Percentiles rank a stretch among this genome's conserved stretches.
Conservation (phyloP, 805 yeast genomes). For the Candida verbasci region DNA sequence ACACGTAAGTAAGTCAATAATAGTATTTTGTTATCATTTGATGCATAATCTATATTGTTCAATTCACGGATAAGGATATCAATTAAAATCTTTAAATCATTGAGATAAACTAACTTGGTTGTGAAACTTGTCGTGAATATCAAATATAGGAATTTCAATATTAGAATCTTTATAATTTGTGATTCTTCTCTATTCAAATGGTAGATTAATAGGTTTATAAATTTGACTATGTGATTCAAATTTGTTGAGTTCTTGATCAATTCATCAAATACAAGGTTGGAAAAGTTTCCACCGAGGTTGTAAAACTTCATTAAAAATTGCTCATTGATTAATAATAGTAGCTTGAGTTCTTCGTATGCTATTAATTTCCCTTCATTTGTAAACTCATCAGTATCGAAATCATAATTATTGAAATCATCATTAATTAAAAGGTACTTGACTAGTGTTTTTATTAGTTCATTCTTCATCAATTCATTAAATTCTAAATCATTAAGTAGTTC, state of each 20-base stretch:
- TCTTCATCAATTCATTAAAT: conserved; percentile 23
- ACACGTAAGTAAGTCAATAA: conserved; percentile 59
- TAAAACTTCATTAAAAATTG: conserved; percentile 71
- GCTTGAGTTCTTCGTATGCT: conserved; percentile 61
- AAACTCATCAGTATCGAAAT: conserved; percentile 26
- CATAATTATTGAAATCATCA: conserved; percentile 32
- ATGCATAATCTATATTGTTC: conserved; percentile 50
- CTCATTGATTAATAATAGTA: conserved; percentile 75
- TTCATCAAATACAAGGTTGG: conserved; percentile 52
- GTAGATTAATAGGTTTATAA: conserved; percentile 53
- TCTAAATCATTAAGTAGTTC: conserved; percentile 33
- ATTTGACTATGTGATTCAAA: conserved; percentile 48
- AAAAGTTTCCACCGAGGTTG: conserved; percentile 17
- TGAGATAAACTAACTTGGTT: conserved; percentile 67
- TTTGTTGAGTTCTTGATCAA: conserved; percentile 35
- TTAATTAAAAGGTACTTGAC: conserved; percentile 27
- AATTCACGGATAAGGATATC: conserved; percentile 82
- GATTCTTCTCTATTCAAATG: conserved; percentile 77
- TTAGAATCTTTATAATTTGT: conserved; percentile 66
- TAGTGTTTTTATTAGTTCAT: conserved; percentile 25
- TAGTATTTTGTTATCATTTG: conserved; percentile 45
- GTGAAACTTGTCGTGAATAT: conserved; percentile 66
- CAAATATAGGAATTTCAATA: conserved; percentile 71
- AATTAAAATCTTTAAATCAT: conserved; percentile 78
- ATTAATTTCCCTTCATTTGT: conserved; percentile 53